Evolutionary conservation across 176 grass and related monocot species (phyloP), one percentile per base, ranked within the genome.

Genomic region (Triticum urartu): DNA sequence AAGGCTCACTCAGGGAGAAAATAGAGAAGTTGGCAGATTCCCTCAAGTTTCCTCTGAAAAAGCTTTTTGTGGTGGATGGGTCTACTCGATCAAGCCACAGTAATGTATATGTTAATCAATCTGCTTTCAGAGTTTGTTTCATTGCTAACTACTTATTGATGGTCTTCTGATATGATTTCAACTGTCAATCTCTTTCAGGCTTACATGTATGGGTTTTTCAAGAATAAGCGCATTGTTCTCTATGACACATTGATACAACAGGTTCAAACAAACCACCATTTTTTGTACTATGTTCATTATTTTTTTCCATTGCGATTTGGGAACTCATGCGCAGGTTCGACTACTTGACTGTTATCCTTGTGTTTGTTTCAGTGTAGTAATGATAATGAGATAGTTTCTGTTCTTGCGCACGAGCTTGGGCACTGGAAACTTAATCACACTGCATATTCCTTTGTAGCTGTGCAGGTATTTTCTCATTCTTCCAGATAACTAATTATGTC

Each of bases 161-260:
- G 45, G 15, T 85, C 79, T 78, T 59, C 6, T 81, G 56, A 72
- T 82, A 28, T 50, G 61, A 60, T 84, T 83, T 91, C 14, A 89
- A 88, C 32, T 67, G 18, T 63, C 8, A 79, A 56, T 77, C 50
- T 88, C 50, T 83, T 84, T 83, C 90, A 99, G 97, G 97, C 97
- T 65, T 97, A 99, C 87, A 97, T 99, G 94, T 99, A 99, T 86
- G 97, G 94, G 5, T 99, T 99, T 82, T 97, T 97, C 83, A 99
- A 99, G 88, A 99, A 99, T 61, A 99, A 99, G 70, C 92, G 97
- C 32, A 99, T 99, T 81, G 97, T 99, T 86, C 94, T 97, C 11
- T 99, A 99, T 77, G 97, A 99, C 89, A 99, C 97, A 69, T 92
- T 99, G 88, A 89, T 99, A 90, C 97, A 99, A 75, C 97, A 99